These are phyloP conservation scores for Cicer cuneatum DNA, from an alignment of 306 rosid species.

Conservation along the genomic window DNA sequence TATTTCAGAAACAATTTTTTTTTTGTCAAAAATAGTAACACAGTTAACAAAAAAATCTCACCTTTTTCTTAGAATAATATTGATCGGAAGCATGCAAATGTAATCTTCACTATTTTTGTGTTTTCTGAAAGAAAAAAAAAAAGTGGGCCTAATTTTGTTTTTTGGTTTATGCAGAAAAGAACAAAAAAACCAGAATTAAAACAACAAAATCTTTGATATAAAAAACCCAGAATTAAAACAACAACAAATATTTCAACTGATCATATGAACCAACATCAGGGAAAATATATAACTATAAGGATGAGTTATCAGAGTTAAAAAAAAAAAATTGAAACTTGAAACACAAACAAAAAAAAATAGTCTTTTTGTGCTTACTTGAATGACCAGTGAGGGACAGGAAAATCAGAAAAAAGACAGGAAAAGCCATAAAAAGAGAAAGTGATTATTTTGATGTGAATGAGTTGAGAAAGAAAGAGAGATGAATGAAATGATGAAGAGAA, in stretches of 20 bases:
- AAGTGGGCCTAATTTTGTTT: too few species aligned
- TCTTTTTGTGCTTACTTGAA: constrained; percentile 12
- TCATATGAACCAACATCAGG: not conserved
- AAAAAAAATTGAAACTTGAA: not conserved
- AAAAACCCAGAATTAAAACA: not conserved
- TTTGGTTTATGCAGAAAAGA: too few species aligned
- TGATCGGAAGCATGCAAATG: not conserved
- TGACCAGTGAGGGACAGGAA: constrained; percentile 8
- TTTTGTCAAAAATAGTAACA: not conserved
- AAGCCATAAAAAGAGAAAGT: constrained; percentile 3
- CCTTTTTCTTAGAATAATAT: not conserved
- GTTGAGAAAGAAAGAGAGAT: constrained; percentile 1
- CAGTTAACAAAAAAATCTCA: constrained; percentile 29
- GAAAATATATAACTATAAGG: not conserved
- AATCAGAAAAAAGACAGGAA: not conserved
- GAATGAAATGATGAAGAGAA: not conserved
- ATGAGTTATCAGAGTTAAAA: not conserved
- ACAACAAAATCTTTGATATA: not conserved
- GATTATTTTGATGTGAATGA: constrained; percentile 7
- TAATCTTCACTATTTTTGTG: too few species aligned
- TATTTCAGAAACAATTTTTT: constrained; percentile 16
- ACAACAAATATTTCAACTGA: not conserved
- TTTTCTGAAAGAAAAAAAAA: not conserved
- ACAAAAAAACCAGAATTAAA: too few species aligned
- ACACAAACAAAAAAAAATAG: not conserved